Evolutionary conservation across 306 rosid species (phyloP), one percentile per base, ranked within the genome.

Genomic region (Trichosanthes cucumerina): DNA sequence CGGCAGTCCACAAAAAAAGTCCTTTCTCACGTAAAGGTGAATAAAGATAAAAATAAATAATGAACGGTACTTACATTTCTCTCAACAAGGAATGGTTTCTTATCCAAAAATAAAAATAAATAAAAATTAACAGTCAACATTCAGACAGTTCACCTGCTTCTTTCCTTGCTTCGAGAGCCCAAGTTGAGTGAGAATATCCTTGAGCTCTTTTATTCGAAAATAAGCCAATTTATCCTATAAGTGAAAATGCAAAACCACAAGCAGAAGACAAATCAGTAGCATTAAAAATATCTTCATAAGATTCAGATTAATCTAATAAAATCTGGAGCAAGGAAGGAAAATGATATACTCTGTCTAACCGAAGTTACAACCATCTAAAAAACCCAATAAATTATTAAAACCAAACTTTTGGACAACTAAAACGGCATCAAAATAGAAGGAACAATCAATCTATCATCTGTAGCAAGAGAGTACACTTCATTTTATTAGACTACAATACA

Each of bases 141-240:
- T 78, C 73, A 71, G 63, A 79, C 75, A 73, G 58, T 87, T 86
- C 81, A 92, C 99, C 99, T 92, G 99, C 85, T 95, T 95, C 86
- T 91, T 95, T 83, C 99, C 99, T 84, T 95, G 99, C 88, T 95
- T 95, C 43, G 99, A 92, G 70, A 91, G 92, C 72, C 97, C 96
- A 77, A 95, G 84, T 73, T 91, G 89, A 78, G 91, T 77, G 78
- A 95, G 99, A 72, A 95, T 95, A 79, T 91, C 96, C 89, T 95
- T 92, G 77, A 95, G 99, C 88, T 95, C 99, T 81, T 88, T 92
- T 78, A 92, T 84, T 64, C 99, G 96, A 80, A 95, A 95, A 84
- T 81, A 88, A 57, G 83, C 86, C 90, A 95, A 85, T 41, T 92
- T 92, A 38, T 90, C 97, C 99, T 95, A 79, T 81, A 80, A 76